Evolutionary conservation across 495 filamentous ascomycete genomes (phyloP), one percentile per base, ranked within the genome.

Genomic region (Melanomma pulvis-pyrius): DNA sequence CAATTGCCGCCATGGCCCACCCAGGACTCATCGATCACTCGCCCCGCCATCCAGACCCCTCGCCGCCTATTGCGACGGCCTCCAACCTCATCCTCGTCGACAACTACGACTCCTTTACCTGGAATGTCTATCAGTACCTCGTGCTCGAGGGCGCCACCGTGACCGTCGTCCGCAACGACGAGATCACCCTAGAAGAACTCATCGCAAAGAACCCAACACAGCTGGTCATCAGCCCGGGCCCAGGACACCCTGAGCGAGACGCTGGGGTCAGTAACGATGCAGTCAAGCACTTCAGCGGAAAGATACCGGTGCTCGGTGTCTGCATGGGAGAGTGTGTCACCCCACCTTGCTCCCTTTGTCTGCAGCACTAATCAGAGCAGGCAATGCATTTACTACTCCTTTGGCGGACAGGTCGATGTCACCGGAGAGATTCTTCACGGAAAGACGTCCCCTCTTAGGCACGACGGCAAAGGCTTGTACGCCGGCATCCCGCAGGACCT

Each of bases 101-200:
- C 80, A 99, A 99, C 80, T 99, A 97, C 76, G 94, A 99, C 78
- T 97, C 93, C 0, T 99, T 98, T 73, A 96, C 93, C 65, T 98
- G 92, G 90, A 98, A 98, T 74, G 92, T 99, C 63, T 97, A 97
- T 77, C 96, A 99, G 75, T 99, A 97, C 71, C 84, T 99, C 2
- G 90, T 93, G 0, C 87, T 97, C 7, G 94, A 98, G 78, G 94
- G 94, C 41, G 94, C 94, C 26, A 88, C 79, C 0, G 93, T 97
- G 44, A 90, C 87, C 12, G 94, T 98, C 26, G 88, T 86, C 79
- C 86, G 94, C 61, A 99, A 99, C 73, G 93, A 98, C 79, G 86
- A 96, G 75, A 87, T 97, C 74, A 86, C 87, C 3, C 77, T 99
- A 11, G 85, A 93, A 25, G 89, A 96, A 61, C 81, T 99, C 62